These are phyloP conservation scores for Saitoella complicata DNA, from an alignment of 805 yeast species.

Conservation along the genomic window DNA sequence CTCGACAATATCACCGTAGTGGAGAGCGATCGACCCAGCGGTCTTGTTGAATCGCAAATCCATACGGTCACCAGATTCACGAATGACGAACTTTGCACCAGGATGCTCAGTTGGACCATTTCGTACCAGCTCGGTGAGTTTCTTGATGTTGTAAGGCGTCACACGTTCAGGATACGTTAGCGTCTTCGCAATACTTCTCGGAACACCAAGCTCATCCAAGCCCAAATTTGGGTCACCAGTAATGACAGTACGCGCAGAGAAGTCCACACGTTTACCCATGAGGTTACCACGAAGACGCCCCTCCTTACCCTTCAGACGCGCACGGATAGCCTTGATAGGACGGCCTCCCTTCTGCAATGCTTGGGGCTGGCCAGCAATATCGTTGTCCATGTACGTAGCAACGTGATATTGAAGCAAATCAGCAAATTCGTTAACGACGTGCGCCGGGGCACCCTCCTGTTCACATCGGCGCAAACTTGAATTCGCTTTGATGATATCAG, in stretches of 20 bases:
- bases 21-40: constrained; percentile 94
- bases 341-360: constrained; percentile 97
- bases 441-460: constrained; percentile 98
- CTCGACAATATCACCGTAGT: constrained; percentile 98
- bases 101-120: constrained; percentile 99
- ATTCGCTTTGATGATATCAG: constrained; percentile 92
- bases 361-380: constrained; percentile 98
- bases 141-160: constrained; percentile 91
- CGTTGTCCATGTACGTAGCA: constrained; percentile 98
- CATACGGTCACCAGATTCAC: constrained; percentile 98
- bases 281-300: constrained; percentile 96
- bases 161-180: constrained; percentile 93
- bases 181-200: constrained; percentile 89
- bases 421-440: constrained; percentile 91
- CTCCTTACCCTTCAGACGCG: constrained; percentile 98
- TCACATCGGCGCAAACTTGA: constrained; percentile 94
- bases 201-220: constrained; percentile 97
- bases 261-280: constrained; percentile 99
- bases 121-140: constrained; percentile 79
- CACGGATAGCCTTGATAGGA: constrained; percentile 95
- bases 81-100: constrained; percentile 94
- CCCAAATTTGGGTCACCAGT: constrained; percentile 98
- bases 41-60: constrained; percentile 93
- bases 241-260: constrained; percentile 97
- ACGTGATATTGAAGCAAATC: constrained; percentile 91